A percentile compares a stretch with the other conserved stretches of the same genome.
Conservation (phyloP, 164 flowering plant species). For the Amborella trichopoda region DNA sequence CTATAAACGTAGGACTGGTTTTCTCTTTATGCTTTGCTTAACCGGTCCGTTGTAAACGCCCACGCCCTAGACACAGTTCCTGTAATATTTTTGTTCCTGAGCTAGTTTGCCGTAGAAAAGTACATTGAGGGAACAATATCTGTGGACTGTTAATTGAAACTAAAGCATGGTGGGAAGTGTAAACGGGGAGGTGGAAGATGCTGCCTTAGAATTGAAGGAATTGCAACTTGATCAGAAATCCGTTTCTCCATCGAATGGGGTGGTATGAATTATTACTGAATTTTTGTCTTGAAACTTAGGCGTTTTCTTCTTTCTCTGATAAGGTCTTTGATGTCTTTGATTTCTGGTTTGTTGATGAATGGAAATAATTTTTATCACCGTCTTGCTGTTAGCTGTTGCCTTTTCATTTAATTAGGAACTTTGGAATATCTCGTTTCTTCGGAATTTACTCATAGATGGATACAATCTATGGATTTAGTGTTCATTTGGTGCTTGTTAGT, state of each 20-base stretch:
- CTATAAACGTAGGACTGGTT: no score
- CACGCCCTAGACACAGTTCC: no score
- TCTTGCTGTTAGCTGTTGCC: neutral
- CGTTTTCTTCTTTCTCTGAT: neutral
- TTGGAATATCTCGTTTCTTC: neutral
- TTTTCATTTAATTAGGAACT: neutral
- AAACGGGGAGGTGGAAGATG: constrained; percentile 1
- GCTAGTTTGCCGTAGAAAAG: no score
- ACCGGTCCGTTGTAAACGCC: no score
- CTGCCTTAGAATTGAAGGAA: neutral
- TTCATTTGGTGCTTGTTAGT: no score
- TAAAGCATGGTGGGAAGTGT: constrained; percentile 8
- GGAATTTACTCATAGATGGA: no score
- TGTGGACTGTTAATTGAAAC: no score
- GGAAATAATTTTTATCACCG: neutral
- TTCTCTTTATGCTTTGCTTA: no score
- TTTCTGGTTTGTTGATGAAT: neutral
- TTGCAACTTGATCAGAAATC: constrained; percentile 4
- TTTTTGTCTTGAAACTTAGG: neutral
- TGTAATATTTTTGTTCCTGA: no score
- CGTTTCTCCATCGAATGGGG: neutral
- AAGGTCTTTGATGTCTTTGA: neutral
- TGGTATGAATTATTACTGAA: constrained; percentile 2
- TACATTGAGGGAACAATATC: no score
- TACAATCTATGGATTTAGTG: no score